A percentile compares a stretch with the other conserved stretches of the same genome.
These are phyloP conservation scores for Gastroboletus turbinatus DNA, from an alignment of 1,284 basidiomycete genomes.

Conservation along the genomic window DNA sequence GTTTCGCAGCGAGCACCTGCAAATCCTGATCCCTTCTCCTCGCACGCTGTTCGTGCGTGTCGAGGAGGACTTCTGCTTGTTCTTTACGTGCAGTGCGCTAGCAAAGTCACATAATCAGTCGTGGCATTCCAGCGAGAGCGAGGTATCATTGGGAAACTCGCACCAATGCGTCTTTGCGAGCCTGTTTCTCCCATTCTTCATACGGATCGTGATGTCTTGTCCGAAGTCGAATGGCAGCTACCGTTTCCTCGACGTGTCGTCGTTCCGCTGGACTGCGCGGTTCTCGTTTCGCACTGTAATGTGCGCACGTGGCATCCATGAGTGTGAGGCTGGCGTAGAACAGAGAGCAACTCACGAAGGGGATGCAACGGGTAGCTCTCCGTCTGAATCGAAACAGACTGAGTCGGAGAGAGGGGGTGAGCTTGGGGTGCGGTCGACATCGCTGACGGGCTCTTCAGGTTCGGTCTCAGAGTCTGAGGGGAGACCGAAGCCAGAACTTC, in stretches of 20 bases:
- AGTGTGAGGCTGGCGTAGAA: neutral
- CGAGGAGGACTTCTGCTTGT: conserved; percentile 41
- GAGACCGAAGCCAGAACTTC: conserved; percentile 54
- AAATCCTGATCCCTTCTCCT: conserved; percentile 38
- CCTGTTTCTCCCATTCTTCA: conserved; percentile 74
- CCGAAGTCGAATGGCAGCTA: conserved; percentile 66
- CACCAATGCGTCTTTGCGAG: conserved; percentile 69
- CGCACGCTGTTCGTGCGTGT: conserved; percentile 42
- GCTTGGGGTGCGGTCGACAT: conserved; percentile 24
- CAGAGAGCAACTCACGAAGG: conserved; percentile 33
- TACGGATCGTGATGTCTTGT: conserved; percentile 70
- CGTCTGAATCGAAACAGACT: conserved; percentile 44
- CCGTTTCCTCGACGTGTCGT: conserved; percentile 59
- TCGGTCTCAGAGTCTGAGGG: conserved; percentile 46
- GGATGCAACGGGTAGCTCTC: conserved; percentile 33
- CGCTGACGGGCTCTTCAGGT: conserved; percentile 25
- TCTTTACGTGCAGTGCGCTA: conserved; percentile 62
- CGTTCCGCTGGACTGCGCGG: conserved; percentile 43
- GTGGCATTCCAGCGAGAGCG: neutral
- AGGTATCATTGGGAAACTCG: conserved; percentile 29
- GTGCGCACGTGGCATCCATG: neutral
- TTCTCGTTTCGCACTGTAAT: conserved; percentile 21
- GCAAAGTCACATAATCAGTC: neutral
- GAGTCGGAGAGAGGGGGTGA: conserved; percentile 35
- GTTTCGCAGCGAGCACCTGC: conserved; percentile 38